Conservation (phyloP, 345 rosid species). For the Schrenkiella parvula region DNA sequence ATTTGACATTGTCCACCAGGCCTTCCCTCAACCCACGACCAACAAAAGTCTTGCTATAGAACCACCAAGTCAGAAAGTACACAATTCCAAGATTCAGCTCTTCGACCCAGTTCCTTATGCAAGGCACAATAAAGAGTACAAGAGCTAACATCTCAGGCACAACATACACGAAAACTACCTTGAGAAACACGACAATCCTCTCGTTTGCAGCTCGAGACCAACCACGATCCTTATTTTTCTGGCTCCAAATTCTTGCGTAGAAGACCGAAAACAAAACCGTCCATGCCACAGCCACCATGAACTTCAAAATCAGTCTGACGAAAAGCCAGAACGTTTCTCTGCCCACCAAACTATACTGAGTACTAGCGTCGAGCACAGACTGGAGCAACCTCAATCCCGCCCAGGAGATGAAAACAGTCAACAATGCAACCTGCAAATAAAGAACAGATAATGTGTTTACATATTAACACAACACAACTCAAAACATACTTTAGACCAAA, state of each 20-base stretch:
- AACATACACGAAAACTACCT: constrained; percentile 58
- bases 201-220: constrained; percentile 65
- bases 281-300: constrained; percentile 64
- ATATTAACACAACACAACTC: constrained; percentile 4
- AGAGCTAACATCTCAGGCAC: constrained; percentile 77
- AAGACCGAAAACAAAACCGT: constrained; percentile 66
- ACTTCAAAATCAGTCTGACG: constrained; percentile 74
- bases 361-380: constrained; percentile 77
- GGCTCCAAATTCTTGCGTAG: constrained; percentile 78
- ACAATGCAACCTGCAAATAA: constrained; percentile 57
- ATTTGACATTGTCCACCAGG: constrained; percentile 63
- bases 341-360: constrained; percentile 79
- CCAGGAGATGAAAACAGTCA: constrained; percentile 89
- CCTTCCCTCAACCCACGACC: constrained; percentile 96
- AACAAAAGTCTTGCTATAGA: constrained; percentile 66
- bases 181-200: constrained; percentile 55
- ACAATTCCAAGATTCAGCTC: constrained; percentile 58
- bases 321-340: constrained; percentile 58
- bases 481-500: constrained; percentile 7
- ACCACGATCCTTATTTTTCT: constrained; percentile 48
- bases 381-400: constrained; percentile 62
- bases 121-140: constrained; percentile 68
- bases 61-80: constrained; percentile 84
- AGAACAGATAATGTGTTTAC: neutral
- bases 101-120: constrained; percentile 75